Base-by-base conservation (phyloP, 2,329 filamentous ascomycete species). In the Diaporthe humulicola region DNA sequence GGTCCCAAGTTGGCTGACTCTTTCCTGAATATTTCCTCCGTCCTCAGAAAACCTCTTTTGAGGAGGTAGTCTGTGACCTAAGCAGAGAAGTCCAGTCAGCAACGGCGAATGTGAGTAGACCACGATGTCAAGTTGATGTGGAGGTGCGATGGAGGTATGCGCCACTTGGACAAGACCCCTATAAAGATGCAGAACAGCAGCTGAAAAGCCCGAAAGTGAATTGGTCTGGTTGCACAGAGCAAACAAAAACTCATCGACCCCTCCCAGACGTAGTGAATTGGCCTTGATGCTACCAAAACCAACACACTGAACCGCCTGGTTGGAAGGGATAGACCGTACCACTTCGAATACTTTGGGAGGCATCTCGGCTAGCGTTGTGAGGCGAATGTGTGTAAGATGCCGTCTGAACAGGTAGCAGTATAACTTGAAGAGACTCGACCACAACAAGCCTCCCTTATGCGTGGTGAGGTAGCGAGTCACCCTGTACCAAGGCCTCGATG, bases 41-140 rank as follows among this genome's bases (percentile, higher is more conserved):
- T 98, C 33, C 94, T 90, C 71, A 93, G 95, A 84, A 98, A 99
- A 0, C 97, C 97, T 78, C 98, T 96, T 83, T 99, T 99, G 3
- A 95, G 91, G 1, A 99, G 88, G 83, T 99, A 99, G 79, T 99
- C 97, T 12, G 98, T 96, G 4, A 99, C 90, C 90, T 92, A 69
- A 5, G 2, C 48, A 19, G 19, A 22, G 10, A 40, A 25, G 7
- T 8, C 48, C 25, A 30, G 40, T 76, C 28, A 76, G 73, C 48
- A 54, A 25, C 14, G 30, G 22, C 30, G 15, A 3, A 6, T n/a
- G 28, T 22, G 17, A 54, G 48, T 40, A 8, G 8, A 5, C 17
- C 14, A 7, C n/a, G 48, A 40, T 7, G 45, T 38, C 9, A 28
- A 54, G n/a, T 4, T 40, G 64, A 69, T 69, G 33, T 54, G 64